These are phyloP conservation scores for Neurospora hispaniola DNA, from an alignment of 495 filamentous ascomycete genomes.

Conservation along the genomic window DNA sequence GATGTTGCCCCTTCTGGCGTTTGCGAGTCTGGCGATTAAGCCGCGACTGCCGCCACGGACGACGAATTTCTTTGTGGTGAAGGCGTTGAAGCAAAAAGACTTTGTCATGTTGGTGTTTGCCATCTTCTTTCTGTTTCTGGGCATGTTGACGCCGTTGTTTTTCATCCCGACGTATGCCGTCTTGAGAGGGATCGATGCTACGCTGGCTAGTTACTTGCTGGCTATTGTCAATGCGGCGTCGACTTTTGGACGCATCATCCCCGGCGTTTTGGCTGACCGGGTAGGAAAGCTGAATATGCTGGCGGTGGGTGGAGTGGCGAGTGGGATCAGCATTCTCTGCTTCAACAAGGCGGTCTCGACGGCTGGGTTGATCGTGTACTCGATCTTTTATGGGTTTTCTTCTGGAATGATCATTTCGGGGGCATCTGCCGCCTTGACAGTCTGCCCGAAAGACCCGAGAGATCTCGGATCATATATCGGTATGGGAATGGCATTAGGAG, in stretches of 20 bases:
- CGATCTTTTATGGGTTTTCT: conserved; percentile 26
- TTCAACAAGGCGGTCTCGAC: conserved; percentile 25
- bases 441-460: conserved; percentile 29
- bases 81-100: conserved; percentile 28
- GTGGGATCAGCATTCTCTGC: conserved; percentile 35
- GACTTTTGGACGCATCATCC: conserved; percentile 46
- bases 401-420: conserved; percentile 39
- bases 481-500: conserved; percentile 37
- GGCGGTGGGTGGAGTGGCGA: conserved; percentile 17
- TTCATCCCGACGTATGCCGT: conserved; percentile 46
- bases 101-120: conserved; percentile 29
- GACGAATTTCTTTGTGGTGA: conserved; percentile 29
- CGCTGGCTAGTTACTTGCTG: conserved; percentile 42
- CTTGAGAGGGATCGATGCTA: conserved; percentile 31
- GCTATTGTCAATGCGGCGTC: conserved; percentile 45
- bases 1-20: conserved; percentile 33
- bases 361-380: conserved; percentile 31
- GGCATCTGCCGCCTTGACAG: conserved; percentile 30
- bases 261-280: conserved; percentile 43
- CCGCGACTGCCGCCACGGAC: conserved; percentile 36
- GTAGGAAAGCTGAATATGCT: conserved; percentile 43
- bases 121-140: conserved; percentile 37
- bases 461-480: conserved; percentile 47
- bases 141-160: conserved; percentile 47
- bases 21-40: conserved; percentile 33